A percentile compares a stretch with the other conserved stretches of the same genome.
phyloP scores from a whole-genome alignment of 225 moss, liverwort and hornwort species.

The Anthoceros angustus region DNA sequence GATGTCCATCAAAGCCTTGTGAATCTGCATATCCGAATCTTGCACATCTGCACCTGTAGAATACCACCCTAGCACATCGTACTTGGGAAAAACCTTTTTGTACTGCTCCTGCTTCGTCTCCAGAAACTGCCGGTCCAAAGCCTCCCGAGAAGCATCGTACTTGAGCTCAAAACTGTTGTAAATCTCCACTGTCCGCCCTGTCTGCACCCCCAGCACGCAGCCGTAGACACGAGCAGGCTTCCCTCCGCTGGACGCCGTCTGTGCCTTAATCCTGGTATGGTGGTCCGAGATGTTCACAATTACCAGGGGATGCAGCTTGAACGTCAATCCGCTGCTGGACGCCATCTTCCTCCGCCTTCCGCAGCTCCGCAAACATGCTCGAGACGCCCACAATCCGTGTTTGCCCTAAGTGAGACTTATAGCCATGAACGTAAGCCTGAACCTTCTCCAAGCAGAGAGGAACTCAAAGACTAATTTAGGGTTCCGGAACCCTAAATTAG shows the following conservation, averaged over 20 bases:
- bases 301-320: conserved; percentile 92
- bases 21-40: conserved; percentile 91
- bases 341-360: conserved; percentile 39
- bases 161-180: conserved; percentile 96
- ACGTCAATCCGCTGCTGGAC: conserved; percentile 94
- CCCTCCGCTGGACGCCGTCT: conserved; percentile 24
- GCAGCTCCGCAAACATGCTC: not conserved
- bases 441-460: too few relatives aligned
- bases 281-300: conserved; percentile 96
- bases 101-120: conserved; percentile 99
- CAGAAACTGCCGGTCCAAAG: conserved; percentile 75
- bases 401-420: not conserved
- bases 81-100: conserved; percentile 97
- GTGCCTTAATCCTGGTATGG: conserved; percentile 83
- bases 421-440: too few relatives aligned
- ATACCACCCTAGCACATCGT: conserved; percentile 96
- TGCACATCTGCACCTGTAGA: conserved; percentile 92
- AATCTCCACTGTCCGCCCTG: conserved; percentile 84
- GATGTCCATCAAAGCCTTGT: conserved; percentile 98
- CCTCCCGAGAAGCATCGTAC: conserved; percentile 36
- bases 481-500: too few relatives aligned
- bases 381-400: not conserved
- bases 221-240: conserved; percentile 67
- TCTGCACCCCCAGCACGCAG: conserved; percentile 87
- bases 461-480: too few relatives aligned